phyloP scores from a whole-genome alignment of 805 yeast genomes.

The Teunomyces atbi region DNA sequence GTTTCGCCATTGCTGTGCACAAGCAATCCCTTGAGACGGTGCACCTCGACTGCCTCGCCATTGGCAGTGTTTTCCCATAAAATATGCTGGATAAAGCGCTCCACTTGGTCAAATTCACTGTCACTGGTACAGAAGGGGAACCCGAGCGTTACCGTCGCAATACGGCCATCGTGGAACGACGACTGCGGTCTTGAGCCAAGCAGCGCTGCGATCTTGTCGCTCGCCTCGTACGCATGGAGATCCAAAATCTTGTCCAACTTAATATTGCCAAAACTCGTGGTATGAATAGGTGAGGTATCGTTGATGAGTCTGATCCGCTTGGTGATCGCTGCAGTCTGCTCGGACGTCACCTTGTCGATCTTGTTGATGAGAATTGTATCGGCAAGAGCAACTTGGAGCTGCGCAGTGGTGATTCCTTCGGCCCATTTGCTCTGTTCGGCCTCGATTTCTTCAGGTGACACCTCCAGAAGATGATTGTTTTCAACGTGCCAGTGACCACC shows the following conservation, averaged over 20 bases:
- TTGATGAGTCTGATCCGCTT: conserved; percentile 56
- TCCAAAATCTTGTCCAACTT: conserved; percentile 67
- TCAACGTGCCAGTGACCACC: conserved; percentile 69
- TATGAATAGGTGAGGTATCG: conserved; percentile 60
- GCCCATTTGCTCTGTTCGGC: conserved; percentile 29
- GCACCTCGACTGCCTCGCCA: conserved; percentile 59
- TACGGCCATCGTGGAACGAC: conserved; percentile 39
- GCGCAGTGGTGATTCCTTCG: conserved; percentile 72
- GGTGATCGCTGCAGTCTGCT: conserved; percentile 28
- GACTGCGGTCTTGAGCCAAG: conserved; percentile 10
- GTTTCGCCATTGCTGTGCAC: conserved; percentile 35
- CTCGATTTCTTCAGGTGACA: conserved; percentile 26
- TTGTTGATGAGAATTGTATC: conserved; percentile 82
- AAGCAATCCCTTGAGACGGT: conserved; percentile 77
- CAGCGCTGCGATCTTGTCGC: conserved; percentile 17
- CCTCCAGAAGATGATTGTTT: conserved; percentile 28
- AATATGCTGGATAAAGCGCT: conserved; percentile 62
- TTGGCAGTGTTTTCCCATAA: conserved; percentile 67
- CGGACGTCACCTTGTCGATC: conserved; percentile 45
- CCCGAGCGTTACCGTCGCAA: conserved; percentile 38
- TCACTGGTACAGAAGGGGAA: conserved; percentile 41
- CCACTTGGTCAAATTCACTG: conserved; percentile 46
- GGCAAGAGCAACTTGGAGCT: conserved; percentile 85
- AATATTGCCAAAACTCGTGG: conserved; percentile 74
- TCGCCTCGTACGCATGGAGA: conserved; percentile 68